These are phyloP conservation scores for Diutina sp. DNA, from an alignment of 1,139 yeast species.

Conservation along the genomic window DNA sequence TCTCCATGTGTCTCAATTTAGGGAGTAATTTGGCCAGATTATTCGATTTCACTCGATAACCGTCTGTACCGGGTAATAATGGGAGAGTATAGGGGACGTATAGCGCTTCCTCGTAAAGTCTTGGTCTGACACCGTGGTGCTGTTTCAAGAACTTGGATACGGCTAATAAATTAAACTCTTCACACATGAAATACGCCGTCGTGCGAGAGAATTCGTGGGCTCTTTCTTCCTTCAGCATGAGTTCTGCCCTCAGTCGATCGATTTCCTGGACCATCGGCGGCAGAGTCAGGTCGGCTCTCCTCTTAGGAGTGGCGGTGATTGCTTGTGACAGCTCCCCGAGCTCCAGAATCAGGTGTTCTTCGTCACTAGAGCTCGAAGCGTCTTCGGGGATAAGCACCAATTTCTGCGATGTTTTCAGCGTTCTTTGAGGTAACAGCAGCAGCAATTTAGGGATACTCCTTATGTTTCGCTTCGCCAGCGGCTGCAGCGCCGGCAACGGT, in stretches of 20 bases:
- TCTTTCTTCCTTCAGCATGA: constrained; percentile 53
- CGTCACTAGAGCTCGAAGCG: constrained; percentile 5
- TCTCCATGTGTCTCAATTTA: constrained; percentile 59
- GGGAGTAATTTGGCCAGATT: constrained; percentile 50
- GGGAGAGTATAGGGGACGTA: constrained; percentile 89
- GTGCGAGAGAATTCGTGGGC: constrained; percentile 68
- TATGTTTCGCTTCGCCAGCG: constrained; percentile 14
- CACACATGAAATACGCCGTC: constrained; percentile 84
- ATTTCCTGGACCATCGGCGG: constrained; percentile 3
- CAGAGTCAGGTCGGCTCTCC: constrained; percentile 3
- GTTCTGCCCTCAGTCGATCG: constrained; percentile 51
- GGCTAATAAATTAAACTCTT: constrained; percentile 55
- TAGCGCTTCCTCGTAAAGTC: constrained; percentile 81
- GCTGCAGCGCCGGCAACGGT: constrained; percentile 5
- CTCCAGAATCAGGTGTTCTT: not conserved
- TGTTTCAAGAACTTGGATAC: constrained; percentile 52
- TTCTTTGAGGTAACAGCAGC: constrained; percentile 68
- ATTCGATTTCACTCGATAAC: constrained; percentile 72
- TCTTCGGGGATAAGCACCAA: constrained; percentile 79
- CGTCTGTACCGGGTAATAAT: constrained; percentile 75
- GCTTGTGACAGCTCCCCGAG: not conserved
- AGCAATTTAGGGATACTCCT: constrained; percentile 42
- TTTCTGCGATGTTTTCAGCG: constrained; percentile 77
- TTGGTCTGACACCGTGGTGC: constrained; percentile 72
- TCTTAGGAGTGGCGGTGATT: not conserved